phyloP scores from a whole-genome alignment of 2,329 filamentous ascomycete species.

The Plenodomus biglobosus region DNA sequence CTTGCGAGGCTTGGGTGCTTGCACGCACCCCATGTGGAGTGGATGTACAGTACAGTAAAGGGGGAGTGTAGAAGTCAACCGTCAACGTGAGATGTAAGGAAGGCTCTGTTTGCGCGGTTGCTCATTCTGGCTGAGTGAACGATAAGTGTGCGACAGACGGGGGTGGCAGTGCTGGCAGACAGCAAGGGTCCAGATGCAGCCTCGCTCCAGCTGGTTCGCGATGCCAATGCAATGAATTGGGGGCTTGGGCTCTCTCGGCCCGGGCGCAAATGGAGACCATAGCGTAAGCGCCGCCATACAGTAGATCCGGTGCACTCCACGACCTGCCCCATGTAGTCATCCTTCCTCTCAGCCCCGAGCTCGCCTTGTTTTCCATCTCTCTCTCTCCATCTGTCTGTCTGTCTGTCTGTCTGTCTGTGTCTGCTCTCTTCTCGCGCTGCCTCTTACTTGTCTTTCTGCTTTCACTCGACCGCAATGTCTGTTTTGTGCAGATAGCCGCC shows the following conservation, averaged over 20 bases:
- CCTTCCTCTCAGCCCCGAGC: neutral
- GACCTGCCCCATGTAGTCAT: slow-evolving; percentile 19
- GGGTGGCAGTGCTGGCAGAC: neutral
- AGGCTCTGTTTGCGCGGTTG: too few species aligned
- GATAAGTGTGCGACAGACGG: too few species aligned
- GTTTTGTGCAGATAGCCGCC: neutral
- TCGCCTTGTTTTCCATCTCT: neutral
- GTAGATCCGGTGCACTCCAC: slow-evolving; percentile 10
- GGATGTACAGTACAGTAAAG: neutral
- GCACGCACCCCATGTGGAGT: too few species aligned
- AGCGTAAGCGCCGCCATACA: slow-evolving; percentile 20
- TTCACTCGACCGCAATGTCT: neutral
- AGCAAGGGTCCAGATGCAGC: slow-evolving; percentile 1
- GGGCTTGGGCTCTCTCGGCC: slow-evolving; percentile 2
- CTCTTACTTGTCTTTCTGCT: slow-evolving; percentile 2
- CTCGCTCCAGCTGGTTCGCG: slow-evolving; percentile 9
- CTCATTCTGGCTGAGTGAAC: neutral
- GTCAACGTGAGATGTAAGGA: too few species aligned
- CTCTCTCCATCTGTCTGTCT: neutral
- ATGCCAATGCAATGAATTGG: slow-evolving; percentile 4
- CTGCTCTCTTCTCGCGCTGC: too few species aligned
- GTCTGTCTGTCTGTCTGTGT: too few species aligned
- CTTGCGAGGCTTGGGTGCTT: too few species aligned
- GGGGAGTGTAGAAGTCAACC: too few species aligned
- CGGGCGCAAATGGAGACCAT: slow-evolving; percentile 6